Evolutionary conservation across 169 alveolate genomes (phyloP).

Genomic region (Eimeria nieschulzi): DNA sequence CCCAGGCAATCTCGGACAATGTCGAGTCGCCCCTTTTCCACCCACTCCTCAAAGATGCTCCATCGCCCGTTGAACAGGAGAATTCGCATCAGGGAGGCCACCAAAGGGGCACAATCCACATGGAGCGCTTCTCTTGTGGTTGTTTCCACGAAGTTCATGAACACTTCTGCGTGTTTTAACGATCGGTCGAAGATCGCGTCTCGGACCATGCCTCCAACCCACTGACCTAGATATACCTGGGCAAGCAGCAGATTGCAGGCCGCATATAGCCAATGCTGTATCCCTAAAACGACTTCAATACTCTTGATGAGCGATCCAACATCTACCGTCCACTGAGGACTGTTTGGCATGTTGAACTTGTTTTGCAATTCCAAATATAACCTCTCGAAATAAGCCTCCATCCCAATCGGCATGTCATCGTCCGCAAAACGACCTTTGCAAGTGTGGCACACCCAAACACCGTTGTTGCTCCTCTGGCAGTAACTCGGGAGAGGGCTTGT

Average conservation of each 20-base stretch:
- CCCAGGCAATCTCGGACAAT: conserved; percentile 63
- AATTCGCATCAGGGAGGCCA: conserved; percentile 62
- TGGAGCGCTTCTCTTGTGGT: conserved; percentile 58
- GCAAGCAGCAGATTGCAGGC: conserved; percentile 70
- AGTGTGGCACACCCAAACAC: conserved; percentile 52
- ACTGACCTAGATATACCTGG: conserved; percentile 70
- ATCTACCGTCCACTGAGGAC: conserved; percentile 67
- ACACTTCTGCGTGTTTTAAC: conserved; percentile 46
- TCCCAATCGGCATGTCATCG: conserved; percentile 70
- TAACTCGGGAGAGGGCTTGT: conserved; percentile 15
- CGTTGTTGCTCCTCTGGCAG: conserved; percentile 44
- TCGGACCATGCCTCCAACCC: conserved; percentile 67
- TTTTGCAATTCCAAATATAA: conserved; percentile 42
- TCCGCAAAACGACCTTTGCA: conserved; percentile 64
- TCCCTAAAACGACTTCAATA: conserved; percentile 62
- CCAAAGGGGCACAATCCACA: conserved; percentile 68
- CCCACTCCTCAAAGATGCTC: conserved; percentile 52
- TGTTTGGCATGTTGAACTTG: conserved; percentile 49
- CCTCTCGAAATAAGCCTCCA: conserved; percentile 58
- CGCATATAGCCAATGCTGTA: conserved; percentile 68
- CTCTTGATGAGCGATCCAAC: conserved; percentile 45
- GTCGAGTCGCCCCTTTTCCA: conserved; percentile 29
- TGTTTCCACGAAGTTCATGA: conserved; percentile 44
- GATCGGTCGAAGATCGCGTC: conserved; percentile 61
- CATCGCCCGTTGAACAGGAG: conserved; percentile 66